phyloP scores from a whole-genome alignment of 441 rosid species.

The Iberis amara region DNA sequence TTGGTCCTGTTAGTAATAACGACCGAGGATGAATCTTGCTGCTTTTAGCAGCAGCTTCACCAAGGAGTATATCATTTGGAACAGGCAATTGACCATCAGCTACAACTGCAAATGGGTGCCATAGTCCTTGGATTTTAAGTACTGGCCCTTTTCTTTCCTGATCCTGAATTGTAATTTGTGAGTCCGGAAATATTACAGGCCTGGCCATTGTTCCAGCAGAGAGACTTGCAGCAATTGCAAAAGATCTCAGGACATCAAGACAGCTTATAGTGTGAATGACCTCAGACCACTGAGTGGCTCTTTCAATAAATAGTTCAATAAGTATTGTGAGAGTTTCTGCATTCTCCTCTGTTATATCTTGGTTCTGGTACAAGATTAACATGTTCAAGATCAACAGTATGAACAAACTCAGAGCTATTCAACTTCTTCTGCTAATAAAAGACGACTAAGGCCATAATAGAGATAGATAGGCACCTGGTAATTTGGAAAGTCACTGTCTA shows the following conservation, averaged over 20 bases:
- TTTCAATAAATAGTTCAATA: slow-evolving; percentile 72
- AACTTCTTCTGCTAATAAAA: neutral
- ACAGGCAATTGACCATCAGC: slow-evolving; percentile 66
- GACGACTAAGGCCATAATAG: no score
- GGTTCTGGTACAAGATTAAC: slow-evolving; percentile 49
- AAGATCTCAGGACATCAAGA: slow-evolving; percentile 74
- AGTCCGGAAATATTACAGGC: slow-evolving; percentile 55
- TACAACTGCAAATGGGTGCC: slow-evolving; percentile 90
- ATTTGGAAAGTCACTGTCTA: slow-evolving; percentile 79
- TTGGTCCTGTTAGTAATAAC: slow-evolving; percentile 89
- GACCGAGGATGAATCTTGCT: slow-evolving; percentile 50
- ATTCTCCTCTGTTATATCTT: slow-evolving; percentile 64
- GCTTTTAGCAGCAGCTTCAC: slow-evolving; percentile 35
- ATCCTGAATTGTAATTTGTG: slow-evolving; percentile 32
- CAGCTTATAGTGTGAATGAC: slow-evolving; percentile 68
- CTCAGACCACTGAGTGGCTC: slow-evolving; percentile 67
- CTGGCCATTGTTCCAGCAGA: slow-evolving; percentile 64
- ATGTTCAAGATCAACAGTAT: slow-evolving; percentile 17
- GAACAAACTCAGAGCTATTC: neutral
- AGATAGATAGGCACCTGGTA: slow-evolving; percentile 59
- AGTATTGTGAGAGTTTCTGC: slow-evolving; percentile 75
- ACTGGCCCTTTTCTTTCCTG: slow-evolving; percentile 49
- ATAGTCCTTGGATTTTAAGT: slow-evolving; percentile 67
- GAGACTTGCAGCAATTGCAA: slow-evolving; percentile 55
- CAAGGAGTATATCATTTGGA: slow-evolving; percentile 77